These are phyloP conservation scores for Aspergillus sp. DNA, from an alignment of 2,329 filamentous ascomycete genomes.

Conservation along the genomic window DNA sequence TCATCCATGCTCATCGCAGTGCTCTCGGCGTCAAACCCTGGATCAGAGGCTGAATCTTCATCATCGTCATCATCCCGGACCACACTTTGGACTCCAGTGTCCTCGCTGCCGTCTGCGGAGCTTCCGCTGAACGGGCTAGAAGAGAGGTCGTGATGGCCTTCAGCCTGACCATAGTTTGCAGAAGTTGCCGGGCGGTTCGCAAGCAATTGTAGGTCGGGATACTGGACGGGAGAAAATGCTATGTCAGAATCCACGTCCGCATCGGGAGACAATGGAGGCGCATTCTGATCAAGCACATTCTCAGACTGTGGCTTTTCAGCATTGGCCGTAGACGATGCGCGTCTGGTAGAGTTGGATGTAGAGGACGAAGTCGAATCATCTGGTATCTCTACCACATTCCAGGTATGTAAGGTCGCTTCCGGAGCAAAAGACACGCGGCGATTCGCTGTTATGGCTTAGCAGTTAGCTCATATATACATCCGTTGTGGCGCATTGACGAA, in stretches of 20 bases:
- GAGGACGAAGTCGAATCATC: slow-evolving; percentile 77
- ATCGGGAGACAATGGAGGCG: slow-evolving; percentile 56
- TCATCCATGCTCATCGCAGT: slow-evolving; percentile 80
- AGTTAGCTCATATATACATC: slow-evolving; percentile 9
- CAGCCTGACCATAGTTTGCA: slow-evolving; percentile 40
- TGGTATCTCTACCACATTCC: slow-evolving; percentile 83
- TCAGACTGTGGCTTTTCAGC: slow-evolving; percentile 20
- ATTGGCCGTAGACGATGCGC: slow-evolving; percentile 55
- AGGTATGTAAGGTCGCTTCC: slow-evolving; percentile 93
- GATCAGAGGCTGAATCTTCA: slow-evolving; percentile 41
- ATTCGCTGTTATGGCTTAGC: slow-evolving; percentile 48
- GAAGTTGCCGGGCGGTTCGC: slow-evolving; percentile 26
- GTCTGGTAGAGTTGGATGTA: slow-evolving; percentile 63
- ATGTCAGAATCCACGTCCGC: slow-evolving; percentile 51
- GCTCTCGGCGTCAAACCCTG: slow-evolving; percentile 53
- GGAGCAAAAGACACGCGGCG: slow-evolving; percentile 94
- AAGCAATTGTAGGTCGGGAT: slow-evolving; percentile 57
- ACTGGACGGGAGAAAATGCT: slow-evolving; percentile 54
- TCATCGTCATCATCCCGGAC: slow-evolving; percentile 39
- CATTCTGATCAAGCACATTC: slow-evolving; percentile 42
- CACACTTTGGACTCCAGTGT: slow-evolving; percentile 30
- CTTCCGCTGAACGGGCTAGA: slow-evolving; percentile 69
- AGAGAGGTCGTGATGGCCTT: slow-evolving; percentile 60
- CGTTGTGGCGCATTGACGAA: slow-evolving; percentile 19
- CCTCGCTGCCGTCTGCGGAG: slow-evolving; percentile 40